Evolutionary conservation across 73 alveolate species (phyloP).

Genomic region (Diophrys appendiculata): DNA sequence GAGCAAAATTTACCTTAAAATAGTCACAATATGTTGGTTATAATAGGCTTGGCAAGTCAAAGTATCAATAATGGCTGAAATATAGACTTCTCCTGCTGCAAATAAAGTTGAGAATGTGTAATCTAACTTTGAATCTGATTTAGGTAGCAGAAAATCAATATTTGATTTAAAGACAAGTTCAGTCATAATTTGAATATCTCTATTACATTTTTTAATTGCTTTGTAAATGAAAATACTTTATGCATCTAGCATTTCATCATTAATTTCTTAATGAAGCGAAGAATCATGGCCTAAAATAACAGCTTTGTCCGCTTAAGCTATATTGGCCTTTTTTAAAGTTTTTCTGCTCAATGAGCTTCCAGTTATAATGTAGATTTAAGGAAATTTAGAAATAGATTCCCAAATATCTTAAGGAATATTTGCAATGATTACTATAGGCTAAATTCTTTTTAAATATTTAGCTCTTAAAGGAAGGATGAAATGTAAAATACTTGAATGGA

Average conservation of each 20-base stretch:
- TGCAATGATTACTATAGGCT: conserved; percentile 87
- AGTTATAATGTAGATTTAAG: conserved; percentile 80
- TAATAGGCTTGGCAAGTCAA: conserved; percentile 93
- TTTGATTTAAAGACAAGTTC: conserved; percentile 92
- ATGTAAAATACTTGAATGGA: conserved; percentile 91
- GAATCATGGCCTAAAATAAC: conserved; percentile 92
- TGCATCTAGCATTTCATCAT: conserved; percentile 96
- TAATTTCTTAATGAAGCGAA: conserved; percentile 53
- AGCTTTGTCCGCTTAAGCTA: conserved; percentile 95
- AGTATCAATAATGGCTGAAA: conserved; percentile 95
- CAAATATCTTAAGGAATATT: conserved; percentile 77
- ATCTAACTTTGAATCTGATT: conserved; percentile 60
- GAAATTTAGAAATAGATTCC: conserved; percentile 91
- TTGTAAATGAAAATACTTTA: conserved; percentile 92
- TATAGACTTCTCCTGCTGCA: conserved; percentile 97
- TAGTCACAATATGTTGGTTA: conserved; percentile 94
- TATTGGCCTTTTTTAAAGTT: conserved; percentile 85
- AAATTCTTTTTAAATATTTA: conserved; percentile 81
- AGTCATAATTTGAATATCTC: conserved; percentile 85
- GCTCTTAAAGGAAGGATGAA: conserved; percentile 96
- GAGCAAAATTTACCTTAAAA: conserved; percentile 83
- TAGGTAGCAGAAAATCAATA: conserved; percentile 89
- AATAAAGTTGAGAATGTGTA: conserved; percentile 86
- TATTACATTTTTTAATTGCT: conserved; percentile 92
- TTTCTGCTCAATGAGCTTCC: conserved; percentile 89